These are phyloP conservation scores for Scheffersomyces lignosus DNA, from an alignment of 805 yeast genomes.

Conservation along the genomic window DNA sequence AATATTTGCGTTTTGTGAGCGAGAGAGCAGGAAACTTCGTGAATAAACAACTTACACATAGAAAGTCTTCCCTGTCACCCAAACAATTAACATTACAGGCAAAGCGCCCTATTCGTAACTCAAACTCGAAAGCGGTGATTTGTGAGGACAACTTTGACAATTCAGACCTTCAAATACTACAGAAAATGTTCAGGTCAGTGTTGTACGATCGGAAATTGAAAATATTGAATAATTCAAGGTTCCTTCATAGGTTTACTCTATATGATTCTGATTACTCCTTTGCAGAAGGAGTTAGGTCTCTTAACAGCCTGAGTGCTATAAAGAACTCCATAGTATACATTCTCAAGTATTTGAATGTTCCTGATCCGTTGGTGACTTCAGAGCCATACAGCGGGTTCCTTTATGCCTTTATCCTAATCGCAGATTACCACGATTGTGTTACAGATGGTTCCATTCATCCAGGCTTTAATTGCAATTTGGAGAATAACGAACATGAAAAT, in stretches of 20 bases:
- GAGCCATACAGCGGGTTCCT: slow-evolving; percentile 6
- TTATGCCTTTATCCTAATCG: slow-evolving; percentile 19
- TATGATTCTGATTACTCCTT: not conserved
- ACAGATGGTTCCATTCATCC: slow-evolving; percentile 20
- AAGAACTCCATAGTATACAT: not conserved
- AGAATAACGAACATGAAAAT: slow-evolving; percentile 2
- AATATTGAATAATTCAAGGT: not conserved
- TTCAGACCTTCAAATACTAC: not conserved
- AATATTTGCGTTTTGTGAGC: slow-evolving; percentile 4
- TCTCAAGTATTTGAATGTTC: not conserved
- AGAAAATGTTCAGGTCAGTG: not conserved
- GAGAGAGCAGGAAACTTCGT: slow-evolving; percentile 2
- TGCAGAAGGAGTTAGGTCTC: not conserved
- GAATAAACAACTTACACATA: not conserved
- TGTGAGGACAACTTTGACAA: not conserved
- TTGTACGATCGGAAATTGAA: not conserved
- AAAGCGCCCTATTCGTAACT: not conserved
- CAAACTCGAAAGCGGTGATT: not conserved
- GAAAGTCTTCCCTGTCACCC: not conserved
- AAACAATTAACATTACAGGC: not conserved
- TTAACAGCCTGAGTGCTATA: no score
- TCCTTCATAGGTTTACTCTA: not conserved
- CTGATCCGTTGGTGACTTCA: not conserved
- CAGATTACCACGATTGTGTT: slow-evolving; percentile 11
- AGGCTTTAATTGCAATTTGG: slow-evolving; percentile 20